These are phyloP conservation scores for Claviceps citrina DNA, from an alignment of 2,329 filamentous ascomycete species.

Conservation along the genomic window DNA sequence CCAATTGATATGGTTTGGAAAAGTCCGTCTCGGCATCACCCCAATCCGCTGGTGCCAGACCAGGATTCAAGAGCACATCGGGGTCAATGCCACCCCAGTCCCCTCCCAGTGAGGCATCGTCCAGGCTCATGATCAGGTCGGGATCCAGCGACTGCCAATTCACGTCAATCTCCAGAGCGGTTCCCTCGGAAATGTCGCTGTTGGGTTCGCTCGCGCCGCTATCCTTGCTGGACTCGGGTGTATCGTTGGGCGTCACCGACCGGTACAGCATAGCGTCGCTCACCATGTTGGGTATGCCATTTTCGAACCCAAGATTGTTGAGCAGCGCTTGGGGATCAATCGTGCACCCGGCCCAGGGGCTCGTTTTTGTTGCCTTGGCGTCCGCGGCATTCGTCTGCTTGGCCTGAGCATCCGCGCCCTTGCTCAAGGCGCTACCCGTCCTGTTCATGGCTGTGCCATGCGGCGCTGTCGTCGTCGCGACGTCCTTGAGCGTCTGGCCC, in stretches of 20 bases:
- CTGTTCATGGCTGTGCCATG: constrained; percentile 35
- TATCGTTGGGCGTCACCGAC: constrained; percentile 44
- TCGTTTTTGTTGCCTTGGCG: constrained; percentile 6
- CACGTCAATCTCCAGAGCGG: constrained; percentile 36
- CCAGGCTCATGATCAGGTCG: constrained; percentile 29
- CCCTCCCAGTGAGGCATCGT: constrained; percentile 16
- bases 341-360: constrained; percentile 26
- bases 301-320: constrained; percentile 20
- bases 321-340: constrained; percentile 34
- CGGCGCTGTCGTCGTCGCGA: constrained; percentile 33
- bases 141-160: constrained; percentile 35
- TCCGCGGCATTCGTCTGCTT: constrained; percentile 9
- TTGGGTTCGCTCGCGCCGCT: constrained; percentile 43
- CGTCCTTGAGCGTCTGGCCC: constrained; percentile 29
- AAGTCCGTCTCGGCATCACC: constrained; percentile 37
- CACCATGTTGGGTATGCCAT: constrained; percentile 28
- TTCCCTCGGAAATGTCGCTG: constrained; percentile 44
- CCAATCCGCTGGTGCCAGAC: constrained; percentile 22
- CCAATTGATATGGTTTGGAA: constrained; percentile 37
- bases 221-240: constrained; percentile 49
- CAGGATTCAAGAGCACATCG: constrained; percentile 14
- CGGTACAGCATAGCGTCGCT: constrained; percentile 39
- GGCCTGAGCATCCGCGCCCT: constrained; percentile 21
- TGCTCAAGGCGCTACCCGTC: constrained; percentile 31
- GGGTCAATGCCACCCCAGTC: constrained; percentile 15